Evolutionary conservation across 495 filamentous ascomycete genomes (phyloP).

Genomic region (Rostrohypoxylon terebratum): DNA sequence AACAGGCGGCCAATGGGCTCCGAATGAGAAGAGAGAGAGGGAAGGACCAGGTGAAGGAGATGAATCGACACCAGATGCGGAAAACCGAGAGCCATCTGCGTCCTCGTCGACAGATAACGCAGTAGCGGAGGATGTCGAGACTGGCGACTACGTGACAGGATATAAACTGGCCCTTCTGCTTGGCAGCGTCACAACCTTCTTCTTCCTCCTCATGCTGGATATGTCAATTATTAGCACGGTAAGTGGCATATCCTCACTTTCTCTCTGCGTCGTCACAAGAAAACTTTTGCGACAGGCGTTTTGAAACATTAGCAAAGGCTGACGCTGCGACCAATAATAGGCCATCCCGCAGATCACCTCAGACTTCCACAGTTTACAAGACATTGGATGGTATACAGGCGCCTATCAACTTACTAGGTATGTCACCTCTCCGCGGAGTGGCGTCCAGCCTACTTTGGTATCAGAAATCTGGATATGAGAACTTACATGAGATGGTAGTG

Average conservation of each 20-base stretch:
- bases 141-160: conserved; percentile 42
- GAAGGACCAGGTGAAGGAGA: background rate
- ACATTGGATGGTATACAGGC: conserved; percentile 66
- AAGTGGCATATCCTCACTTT: conserved; percentile 49
- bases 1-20: background rate
- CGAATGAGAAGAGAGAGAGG: too few species aligned
- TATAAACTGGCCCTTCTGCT: conserved; percentile 43
- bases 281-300: background rate
- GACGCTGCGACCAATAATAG: conserved; percentile 27
- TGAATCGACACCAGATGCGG: background rate
- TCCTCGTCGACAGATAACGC: conserved; percentile 11
- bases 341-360: conserved; percentile 57
- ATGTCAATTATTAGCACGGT: conserved; percentile 63
- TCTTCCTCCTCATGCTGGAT: conserved; percentile 64
- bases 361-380: conserved; percentile 57
- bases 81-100: conserved; percentile 4
- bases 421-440: conserved; percentile 12
- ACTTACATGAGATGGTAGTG: conserved; percentile 40
- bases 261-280: background rate
- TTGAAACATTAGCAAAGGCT: conserved; percentile 4
- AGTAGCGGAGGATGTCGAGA: conserved; percentile 19
- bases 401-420: conserved; percentile 54
- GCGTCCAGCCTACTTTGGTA: background rate
- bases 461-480: background rate
- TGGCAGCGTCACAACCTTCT: conserved; percentile 53